Percentiles rank a stretch among this genome's conserved stretches.
phyloP scores from a whole-genome alignment of 108 stramenopile species.

The Aurantiochytrium sp. region DNA sequence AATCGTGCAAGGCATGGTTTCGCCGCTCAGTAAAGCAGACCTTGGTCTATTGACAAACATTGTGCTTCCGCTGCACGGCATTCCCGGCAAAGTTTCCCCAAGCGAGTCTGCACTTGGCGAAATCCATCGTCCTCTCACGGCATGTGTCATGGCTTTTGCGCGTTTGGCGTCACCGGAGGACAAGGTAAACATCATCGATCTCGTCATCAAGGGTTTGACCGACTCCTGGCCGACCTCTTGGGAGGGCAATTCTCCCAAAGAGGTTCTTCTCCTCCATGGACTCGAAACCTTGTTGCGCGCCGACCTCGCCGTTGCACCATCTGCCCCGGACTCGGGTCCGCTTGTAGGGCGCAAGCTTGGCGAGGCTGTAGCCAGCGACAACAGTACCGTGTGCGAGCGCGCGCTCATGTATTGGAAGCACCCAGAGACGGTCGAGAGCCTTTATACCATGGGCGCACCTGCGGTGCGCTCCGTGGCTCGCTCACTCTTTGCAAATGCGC shows the following conservation, averaged over 20 bases:
- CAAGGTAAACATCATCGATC: background rate
- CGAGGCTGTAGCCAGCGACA: slow-evolving; percentile 32
- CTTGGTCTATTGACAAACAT: background rate
- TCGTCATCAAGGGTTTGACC: background rate
- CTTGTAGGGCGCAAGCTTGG: slow-evolving; percentile 11
- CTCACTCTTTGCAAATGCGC: slow-evolving; percentile 23
- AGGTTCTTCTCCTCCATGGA: slow-evolving; percentile 53
- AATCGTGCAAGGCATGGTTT: background rate
- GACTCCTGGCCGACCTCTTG: slow-evolving; percentile 38
- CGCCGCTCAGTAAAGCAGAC: background rate
- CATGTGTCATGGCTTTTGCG: background rate
- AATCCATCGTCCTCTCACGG: background rate
- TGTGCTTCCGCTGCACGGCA: background rate
- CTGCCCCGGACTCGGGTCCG: background rate
- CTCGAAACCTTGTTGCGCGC: slow-evolving; percentile 26
- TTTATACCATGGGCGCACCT: background rate
- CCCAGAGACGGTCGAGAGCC: slow-evolving; percentile 16
- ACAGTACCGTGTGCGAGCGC: slow-evolving; percentile 42
- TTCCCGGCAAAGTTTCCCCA: background rate
- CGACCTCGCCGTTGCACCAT: background rate
- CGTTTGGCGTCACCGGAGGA: background rate
- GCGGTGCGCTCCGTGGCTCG: background rate
- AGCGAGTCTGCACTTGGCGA: background rate
- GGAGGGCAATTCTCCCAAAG: slow-evolving; percentile 50
- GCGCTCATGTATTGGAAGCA: slow-evolving; percentile 39